These are phyloP conservation scores for Kwoniella europaea DNA, from an alignment of 768 basidiomycete genomes.

Conservation along the genomic window DNA sequence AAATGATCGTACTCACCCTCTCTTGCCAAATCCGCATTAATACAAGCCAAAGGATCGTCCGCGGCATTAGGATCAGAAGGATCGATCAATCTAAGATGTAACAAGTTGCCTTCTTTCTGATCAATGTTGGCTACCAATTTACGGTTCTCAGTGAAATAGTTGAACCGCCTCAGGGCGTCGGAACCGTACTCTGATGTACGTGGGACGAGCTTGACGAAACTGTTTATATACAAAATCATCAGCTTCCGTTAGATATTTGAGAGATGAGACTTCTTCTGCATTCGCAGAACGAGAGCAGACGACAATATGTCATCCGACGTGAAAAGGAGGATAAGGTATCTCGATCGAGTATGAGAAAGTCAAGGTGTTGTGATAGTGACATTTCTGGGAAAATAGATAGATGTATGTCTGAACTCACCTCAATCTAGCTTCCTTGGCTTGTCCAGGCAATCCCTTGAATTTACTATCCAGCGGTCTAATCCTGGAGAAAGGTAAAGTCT, in stretches of 20 bases:
- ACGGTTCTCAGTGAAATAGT: conserved; percentile 64
- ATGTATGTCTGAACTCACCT: conserved; percentile 63
- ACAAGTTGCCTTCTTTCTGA: conserved; percentile 72
- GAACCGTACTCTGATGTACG: conserved; percentile 80
- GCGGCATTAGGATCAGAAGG: conserved; percentile 73
- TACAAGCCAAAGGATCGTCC: conserved; percentile 72
- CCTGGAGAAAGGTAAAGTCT: conserved; percentile 73
- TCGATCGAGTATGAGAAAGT: neutral
- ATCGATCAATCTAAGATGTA: conserved; percentile 93
- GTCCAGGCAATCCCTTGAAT: conserved; percentile 87
- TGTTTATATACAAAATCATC: conserved; percentile 50
- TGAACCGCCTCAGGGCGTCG: conserved; percentile 25
- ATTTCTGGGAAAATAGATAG: neutral
- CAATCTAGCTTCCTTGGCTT: conserved; percentile 91
- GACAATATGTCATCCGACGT: too few species aligned
- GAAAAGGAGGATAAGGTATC: too few species aligned
- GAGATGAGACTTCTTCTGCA: conserved; percentile 8
- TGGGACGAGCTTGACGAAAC: conserved; percentile 83
- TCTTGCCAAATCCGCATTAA: conserved; percentile 86
- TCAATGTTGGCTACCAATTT: conserved; percentile 97
- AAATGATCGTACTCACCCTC: conserved; percentile 66
- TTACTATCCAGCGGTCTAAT: conserved; percentile 86
- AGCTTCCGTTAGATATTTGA: neutral
- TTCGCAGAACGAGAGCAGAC: neutral
- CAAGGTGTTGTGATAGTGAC: neutral